phyloP scores from a whole-genome alignment of 2,329 filamentous ascomycete genomes.

The Sporothrix euskadiensis region DNA sequence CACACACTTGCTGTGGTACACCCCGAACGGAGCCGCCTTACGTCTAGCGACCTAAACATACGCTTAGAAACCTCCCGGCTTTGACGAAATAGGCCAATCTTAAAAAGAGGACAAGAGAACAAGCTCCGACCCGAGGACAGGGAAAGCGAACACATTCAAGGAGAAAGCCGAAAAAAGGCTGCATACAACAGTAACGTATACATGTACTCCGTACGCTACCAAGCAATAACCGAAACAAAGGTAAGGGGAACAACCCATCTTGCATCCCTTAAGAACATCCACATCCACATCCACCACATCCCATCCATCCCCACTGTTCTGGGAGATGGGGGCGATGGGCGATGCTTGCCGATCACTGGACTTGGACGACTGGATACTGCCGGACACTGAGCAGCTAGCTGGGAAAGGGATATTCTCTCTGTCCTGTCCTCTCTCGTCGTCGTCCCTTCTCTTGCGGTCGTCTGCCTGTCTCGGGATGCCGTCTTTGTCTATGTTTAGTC shows the following conservation, averaged over 20 bases:
- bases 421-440: not conserved
- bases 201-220: not conserved
- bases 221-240: not conserved
- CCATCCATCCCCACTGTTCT: not conserved
- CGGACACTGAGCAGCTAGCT: not conserved
- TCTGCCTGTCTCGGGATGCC: not conserved
- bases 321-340: slow-evolving; percentile 1
- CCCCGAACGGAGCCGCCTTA: not conserved
- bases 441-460: not conserved
- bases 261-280: not conserved
- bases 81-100: not conserved
- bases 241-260: not conserved
- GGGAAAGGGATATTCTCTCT: not conserved
- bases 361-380: not conserved
- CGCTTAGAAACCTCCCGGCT: not conserved
- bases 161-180: not conserved
- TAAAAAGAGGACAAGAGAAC: not conserved
- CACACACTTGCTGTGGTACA: too few species aligned
- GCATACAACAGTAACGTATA: too few species aligned
- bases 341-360: slow-evolving; percentile 6
- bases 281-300: not conserved
- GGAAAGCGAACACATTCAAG: not conserved
- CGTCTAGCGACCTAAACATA: not conserved
- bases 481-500: not conserved
- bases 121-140: not conserved